Evolutionary conservation across 1,139 yeast species (phyloP), one percentile per base, ranked within the genome.

Genomic region (Yamadazyma epiphylla): DNA sequence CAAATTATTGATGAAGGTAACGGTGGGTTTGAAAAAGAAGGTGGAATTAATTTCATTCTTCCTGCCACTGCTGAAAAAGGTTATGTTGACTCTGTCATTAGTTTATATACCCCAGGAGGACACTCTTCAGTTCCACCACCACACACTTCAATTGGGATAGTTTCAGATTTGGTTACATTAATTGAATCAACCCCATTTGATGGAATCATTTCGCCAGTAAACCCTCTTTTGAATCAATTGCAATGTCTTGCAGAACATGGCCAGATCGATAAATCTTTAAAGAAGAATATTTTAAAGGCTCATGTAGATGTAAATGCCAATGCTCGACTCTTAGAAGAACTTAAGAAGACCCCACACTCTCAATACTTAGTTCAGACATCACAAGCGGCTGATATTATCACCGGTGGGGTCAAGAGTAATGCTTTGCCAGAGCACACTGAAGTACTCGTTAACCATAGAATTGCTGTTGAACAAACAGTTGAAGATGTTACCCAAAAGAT

Each of bases 371-470:
- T 80, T 26, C 64, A 71, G 25, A 80, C 88, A 1, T 70, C 85
- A 4, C 86, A 79, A 49, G 85, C 88, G 0, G 63, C 74, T 13
- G 88, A 82, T 49, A 63, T 79, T 9, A 60, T 82, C 30, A 44
- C 55, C n/a, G 89, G 88, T 4, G 91, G 89, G 16, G 72, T 70
- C 25, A 82, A 81, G 51, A 60, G 76, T 22, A 82, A 82, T 47
- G 89, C 89, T 3, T 61, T 84, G 35, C 94, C 94, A 1, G 94
- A 84, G 47, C 68, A 63, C 39, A 82, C 74, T 5, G 59, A 64
- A 9, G 62, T 78, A 13, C 53, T 67, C 31, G 64, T 81, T 29
- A 79, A 80, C 51, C 75, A 76, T 38, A 64, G 88, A 40, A 64
- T 79, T 32, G 71, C 77, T 4, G 55, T 74, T 12, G 81, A 74